Conservation (phyloP, 2,329 filamentous ascomycete species). For the Dactylonectria estremocensis region DNA sequence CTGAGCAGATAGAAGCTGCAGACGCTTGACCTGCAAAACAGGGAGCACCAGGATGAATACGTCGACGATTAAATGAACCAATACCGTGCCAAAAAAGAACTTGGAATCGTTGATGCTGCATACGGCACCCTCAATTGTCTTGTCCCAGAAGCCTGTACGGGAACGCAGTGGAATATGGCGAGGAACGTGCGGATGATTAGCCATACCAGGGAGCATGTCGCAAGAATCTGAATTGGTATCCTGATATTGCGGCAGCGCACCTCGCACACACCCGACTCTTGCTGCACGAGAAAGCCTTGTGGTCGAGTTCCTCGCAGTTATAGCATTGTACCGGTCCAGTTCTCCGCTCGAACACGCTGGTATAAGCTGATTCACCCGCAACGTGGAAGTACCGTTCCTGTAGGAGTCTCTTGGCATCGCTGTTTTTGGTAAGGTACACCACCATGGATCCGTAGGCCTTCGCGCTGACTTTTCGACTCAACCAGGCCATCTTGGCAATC, state of each 20-base stretch:
- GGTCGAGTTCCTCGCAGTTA: slow-evolving; percentile 22
- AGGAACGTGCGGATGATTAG: slow-evolving; percentile 50
- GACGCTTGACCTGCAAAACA: slow-evolving; percentile 50
- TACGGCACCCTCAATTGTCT: slow-evolving; percentile 40
- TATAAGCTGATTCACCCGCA: too few species aligned
- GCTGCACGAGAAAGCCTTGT: slow-evolving; percentile 28
- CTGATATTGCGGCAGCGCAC: slow-evolving; percentile 35
- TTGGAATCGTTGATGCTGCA: slow-evolving; percentile 52
- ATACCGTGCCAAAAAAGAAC: slow-evolving; percentile 53
- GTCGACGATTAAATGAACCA: slow-evolving; percentile 36
- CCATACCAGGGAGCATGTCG: slow-evolving; percentile 45
- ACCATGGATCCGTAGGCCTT: too few species aligned
- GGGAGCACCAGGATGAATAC: slow-evolving; percentile 31
- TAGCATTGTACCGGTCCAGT: slow-evolving; percentile 24
- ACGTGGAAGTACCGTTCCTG: too few species aligned
- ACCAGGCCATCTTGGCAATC: slow-evolving; percentile 41
- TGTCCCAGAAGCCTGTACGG: slow-evolving; percentile 52
- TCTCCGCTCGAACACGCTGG: too few species aligned
- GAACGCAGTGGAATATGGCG: slow-evolving; percentile 53
- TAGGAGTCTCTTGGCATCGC: too few species aligned
- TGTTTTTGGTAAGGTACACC: too few species aligned
- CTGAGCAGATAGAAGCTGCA: slow-evolving; percentile 47
- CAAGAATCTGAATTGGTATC: slow-evolving; percentile 48
- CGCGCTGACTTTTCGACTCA: too few species aligned
- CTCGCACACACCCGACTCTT: slow-evolving; percentile 20